phyloP scores from a whole-genome alignment of 2,329 filamentous ascomycete genomes.

The Diaporthe humulicola region DNA sequence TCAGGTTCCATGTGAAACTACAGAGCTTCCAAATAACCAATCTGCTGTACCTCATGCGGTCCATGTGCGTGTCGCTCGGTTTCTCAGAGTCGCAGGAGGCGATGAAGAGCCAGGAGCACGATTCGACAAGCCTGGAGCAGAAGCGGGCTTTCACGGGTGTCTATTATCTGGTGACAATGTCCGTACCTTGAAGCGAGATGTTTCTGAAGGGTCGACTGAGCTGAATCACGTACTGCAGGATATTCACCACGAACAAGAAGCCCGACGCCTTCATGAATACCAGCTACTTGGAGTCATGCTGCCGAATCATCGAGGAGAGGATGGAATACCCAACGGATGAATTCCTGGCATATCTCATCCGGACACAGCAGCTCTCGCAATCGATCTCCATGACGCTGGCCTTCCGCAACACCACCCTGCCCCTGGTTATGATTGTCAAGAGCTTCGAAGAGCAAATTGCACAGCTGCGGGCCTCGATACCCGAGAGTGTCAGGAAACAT shows the following conservation, averaged over 20 bases:
- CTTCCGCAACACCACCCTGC: conserved; percentile 48
- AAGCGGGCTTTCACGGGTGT: conserved; percentile 63
- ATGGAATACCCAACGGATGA: conserved; percentile 59
- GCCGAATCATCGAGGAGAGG: conserved; percentile 55
- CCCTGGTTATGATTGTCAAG: conserved; percentile 57
- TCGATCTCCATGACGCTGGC: conserved; percentile 58
- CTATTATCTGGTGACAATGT: conserved; percentile 65
- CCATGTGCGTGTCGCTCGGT: conserved; percentile 58
- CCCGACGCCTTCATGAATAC: conserved; percentile 63
- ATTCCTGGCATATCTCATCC: conserved; percentile 60
- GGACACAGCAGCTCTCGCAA: conserved; percentile 62
- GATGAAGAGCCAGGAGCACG: conserved; percentile 43
- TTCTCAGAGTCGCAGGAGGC: conserved; percentile 49
- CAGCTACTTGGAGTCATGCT: conserved; percentile 58
- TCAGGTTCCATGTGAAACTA: conserved; percentile 62
- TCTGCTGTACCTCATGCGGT: conserved; percentile 61
- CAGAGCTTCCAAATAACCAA: conserved; percentile 65
- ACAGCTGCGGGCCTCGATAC: conserved; percentile 53
- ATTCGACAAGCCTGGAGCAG: conserved; percentile 53
- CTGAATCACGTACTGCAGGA: conserved; percentile 34
- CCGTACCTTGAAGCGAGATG: conserved; percentile 40
- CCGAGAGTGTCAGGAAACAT: conserved; percentile 51
- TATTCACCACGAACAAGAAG: conserved; percentile 56
- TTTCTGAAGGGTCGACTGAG: background rate
- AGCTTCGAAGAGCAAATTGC: conserved; percentile 60